phyloP scores from a whole-genome alignment of 2,329 filamentous ascomycete genomes.

The Aureobasidium leucospermi region DNA sequence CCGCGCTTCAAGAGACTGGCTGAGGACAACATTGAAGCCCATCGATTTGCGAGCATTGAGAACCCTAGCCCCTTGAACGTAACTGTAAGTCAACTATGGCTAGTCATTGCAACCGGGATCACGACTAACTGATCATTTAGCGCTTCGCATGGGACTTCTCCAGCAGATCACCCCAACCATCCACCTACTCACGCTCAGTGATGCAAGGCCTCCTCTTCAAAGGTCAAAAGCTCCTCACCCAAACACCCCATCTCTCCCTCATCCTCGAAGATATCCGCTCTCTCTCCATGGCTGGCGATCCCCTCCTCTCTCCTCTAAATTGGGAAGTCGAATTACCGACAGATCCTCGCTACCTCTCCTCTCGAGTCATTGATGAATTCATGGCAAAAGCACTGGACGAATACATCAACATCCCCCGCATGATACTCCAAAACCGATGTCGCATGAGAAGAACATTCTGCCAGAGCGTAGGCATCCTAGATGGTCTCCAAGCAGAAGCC shows the following conservation, averaged over 20 bases:
- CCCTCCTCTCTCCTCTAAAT: conserved; percentile 64
- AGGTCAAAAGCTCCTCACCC: conserved; percentile 60
- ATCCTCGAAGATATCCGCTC: conserved; percentile 76
- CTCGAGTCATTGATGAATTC: conserved; percentile 65
- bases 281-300: conserved; percentile 63
- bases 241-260: conserved; percentile 63
- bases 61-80: conserved; percentile 12
- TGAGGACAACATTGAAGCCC: conserved; percentile 58
- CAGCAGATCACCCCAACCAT: conserved; percentile 71
- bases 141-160: conserved; percentile 70
- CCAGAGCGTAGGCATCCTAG: conserved; percentile 76
- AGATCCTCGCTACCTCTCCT: conserved; percentile 66
- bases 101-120: not conserved
- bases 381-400: conserved; percentile 48
- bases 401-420: conserved; percentile 76
- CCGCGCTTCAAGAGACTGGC: conserved; percentile 63
- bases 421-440: conserved; percentile 83
- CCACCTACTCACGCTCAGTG: conserved; percentile 69
- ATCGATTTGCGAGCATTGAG: conserved; percentile 14
- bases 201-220: conserved; percentile 52
- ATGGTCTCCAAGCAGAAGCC: conserved; percentile 72
- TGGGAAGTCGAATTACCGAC: conserved; percentile 68
- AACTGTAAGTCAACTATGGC: conserved; percentile 8
- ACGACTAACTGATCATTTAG: conserved; percentile 32
- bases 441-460: conserved; percentile 83